Evolutionary conservation across 805 yeast genomes (phyloP), one percentile per base, ranked within the genome.

Genomic region (Kuraishia ogatae): DNA sequence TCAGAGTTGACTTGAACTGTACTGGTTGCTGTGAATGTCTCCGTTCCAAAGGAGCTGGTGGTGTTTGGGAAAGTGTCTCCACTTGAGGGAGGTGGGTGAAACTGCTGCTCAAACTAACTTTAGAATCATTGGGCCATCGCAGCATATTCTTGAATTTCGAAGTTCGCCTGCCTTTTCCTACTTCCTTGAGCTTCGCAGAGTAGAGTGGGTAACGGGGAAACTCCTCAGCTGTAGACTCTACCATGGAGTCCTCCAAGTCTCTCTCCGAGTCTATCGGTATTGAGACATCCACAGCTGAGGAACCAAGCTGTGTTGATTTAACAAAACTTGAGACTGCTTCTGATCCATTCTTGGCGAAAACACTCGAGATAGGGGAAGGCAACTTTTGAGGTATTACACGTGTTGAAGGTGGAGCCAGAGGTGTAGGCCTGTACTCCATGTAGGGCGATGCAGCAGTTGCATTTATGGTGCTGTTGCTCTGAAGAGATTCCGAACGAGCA

Each of bases 1-100:
- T 66, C 75, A 81, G 71, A 3, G 85, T 81, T 4, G 82, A 76
- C 55, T 73, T 76, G 60, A 81, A 73, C 50, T 73, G 75, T 23
- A 79, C 74, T 2, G 64, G 65, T 46, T 60, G 62, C n/a, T 57
- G 61, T 15, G 55, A 58, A 15, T 28, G 49, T 11, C 20, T 19
- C 39, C 28, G 23, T 10, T 19, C 47, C 43, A 35, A 35, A 17
- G 17, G 43, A 35, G 43, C 43, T 15, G 43, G 43, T 35, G 43
- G 43, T 15, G 43, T 35, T 35, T 35, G 43, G 15, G 13, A 8
- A 11, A 17, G 43, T 15, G n/a, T 17, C 6, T 35, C 43, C 4
- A 8, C 4, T 17, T 35, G 43, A 15, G 43, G 43, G n/a, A 35
- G 43, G 13, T 35, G 43, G 17, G 4, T 35, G 13, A 11, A 35